These are phyloP conservation scores for Casuarina equisetifolia DNA, from an alignment of 306 rosid species.

Conservation along the genomic window DNA sequence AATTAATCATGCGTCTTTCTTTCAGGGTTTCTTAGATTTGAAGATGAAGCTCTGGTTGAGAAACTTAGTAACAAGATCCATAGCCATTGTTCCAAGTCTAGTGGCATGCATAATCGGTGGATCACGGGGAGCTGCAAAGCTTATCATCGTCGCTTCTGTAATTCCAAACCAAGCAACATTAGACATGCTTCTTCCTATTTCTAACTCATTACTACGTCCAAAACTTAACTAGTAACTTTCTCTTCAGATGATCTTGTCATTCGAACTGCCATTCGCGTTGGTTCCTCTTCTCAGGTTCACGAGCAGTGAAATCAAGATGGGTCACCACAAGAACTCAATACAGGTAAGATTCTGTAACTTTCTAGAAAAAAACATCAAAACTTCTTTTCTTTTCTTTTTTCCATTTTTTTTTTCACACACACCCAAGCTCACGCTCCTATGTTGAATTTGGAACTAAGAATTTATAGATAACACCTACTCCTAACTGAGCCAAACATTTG, in stretches of 20 bases:
- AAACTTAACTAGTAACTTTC: neutral
- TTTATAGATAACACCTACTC: too few relatives aligned
- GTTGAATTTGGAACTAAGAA: too few relatives aligned
- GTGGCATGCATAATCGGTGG: conserved; percentile 12
- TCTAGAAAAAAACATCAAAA: too few relatives aligned
- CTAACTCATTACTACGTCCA: neutral
- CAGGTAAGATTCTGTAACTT: neutral
- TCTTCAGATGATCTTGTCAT: conserved; percentile 16
- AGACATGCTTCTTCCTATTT: neutral
- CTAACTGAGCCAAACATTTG: too few relatives aligned
- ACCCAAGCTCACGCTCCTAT: too few relatives aligned
- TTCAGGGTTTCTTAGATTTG: conserved; percentile 21
- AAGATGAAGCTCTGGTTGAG: conserved; percentile 19
- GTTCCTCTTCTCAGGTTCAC: conserved; percentile 25
- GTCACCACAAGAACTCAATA: conserved; percentile 8
- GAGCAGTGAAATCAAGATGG: conserved; percentile 22
- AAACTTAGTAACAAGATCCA: conserved; percentile 12
- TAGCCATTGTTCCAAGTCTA: conserved; percentile 17
- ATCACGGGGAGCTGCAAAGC: conserved; percentile 8
- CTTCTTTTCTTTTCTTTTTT: too few relatives aligned
- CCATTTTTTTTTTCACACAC: too few relatives aligned
- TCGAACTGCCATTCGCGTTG: conserved; percentile 19
- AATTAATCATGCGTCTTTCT: neutral
- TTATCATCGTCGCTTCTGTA: conserved; percentile 20
- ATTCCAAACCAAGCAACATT: neutral